A percentile compares a stretch with the other conserved stretches of the same genome.
phyloP scores from a whole-genome alignment of 2,329 filamentous ascomycete species.

The Moelleriella libera region DNA sequence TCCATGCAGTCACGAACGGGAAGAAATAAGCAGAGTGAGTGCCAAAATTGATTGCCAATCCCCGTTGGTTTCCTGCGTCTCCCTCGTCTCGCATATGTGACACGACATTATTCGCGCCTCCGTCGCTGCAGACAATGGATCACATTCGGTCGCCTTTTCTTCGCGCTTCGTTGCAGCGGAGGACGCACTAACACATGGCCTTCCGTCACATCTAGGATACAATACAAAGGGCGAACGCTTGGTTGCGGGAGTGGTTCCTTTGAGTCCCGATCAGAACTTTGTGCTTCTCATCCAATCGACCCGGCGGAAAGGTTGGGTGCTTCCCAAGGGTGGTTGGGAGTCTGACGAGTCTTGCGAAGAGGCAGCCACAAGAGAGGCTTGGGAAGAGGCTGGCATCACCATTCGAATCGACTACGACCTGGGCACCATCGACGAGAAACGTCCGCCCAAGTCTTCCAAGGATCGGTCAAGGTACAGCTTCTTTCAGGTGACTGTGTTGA shows the following conservation, averaged over 20 bases:
- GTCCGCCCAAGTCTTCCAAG: conserved; percentile 60
- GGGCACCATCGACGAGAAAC: conserved; percentile 72
- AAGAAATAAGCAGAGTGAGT: conserved; percentile 71
- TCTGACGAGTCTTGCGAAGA: conserved; percentile 78
- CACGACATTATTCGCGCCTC: too few species aligned
- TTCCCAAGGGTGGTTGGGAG: conserved; percentile 97
- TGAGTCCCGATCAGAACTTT: conserved; percentile 72
- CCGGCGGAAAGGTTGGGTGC: conserved; percentile 81
- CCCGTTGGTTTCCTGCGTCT: too few species aligned
- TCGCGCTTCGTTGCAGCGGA: too few species aligned
- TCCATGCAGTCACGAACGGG: conserved; percentile 63
- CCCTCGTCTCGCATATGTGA: too few species aligned
- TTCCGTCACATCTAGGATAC: conserved; percentile 46
- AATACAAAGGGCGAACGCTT: conserved; percentile 83
- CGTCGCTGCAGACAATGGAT: too few species aligned
- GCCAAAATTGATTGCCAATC: too few species aligned
- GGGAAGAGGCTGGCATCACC: conserved; percentile 93
- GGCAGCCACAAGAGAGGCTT: conserved; percentile 81
- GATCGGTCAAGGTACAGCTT: conserved; percentile 58
- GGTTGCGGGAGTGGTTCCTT: conserved; percentile 84
- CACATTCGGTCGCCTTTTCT: too few species aligned
- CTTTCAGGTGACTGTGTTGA: conserved; percentile 76
- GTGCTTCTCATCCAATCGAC: conserved; percentile 92
- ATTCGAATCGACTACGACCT: conserved; percentile 76
- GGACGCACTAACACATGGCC: background rate